Evolutionary conservation across 2,329 filamentous ascomycete genomes (phyloP).

Genomic region (Aureobasidium sp.): DNA sequence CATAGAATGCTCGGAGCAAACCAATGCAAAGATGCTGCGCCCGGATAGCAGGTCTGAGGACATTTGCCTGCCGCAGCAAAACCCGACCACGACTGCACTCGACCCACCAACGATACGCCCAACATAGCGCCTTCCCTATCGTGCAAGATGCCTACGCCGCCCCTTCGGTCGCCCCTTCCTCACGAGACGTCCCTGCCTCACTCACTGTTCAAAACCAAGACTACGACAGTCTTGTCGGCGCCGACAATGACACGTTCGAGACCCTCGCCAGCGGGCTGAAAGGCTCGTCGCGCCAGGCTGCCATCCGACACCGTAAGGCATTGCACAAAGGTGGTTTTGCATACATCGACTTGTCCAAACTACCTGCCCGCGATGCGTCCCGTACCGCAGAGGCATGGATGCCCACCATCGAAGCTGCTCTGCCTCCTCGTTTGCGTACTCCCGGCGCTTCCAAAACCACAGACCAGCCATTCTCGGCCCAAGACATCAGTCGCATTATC

Average conservation of each 20-base stretch:
- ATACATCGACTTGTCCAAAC: background rate
- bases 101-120: background rate
- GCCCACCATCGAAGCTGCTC: background rate
- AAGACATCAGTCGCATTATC: constrained; percentile 10
- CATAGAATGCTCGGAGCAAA: constrained; percentile 20
- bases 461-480: background rate
- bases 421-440: constrained; percentile 1
- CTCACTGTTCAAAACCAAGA: background rate
- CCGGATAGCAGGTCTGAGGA: constrained; percentile 15
- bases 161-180: background rate
- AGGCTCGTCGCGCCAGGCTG: background rate
- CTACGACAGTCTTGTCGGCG: background rate
- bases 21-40: constrained; percentile 25
- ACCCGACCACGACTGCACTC: background rate
- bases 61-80: background rate
- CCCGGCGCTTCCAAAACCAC: background rate
- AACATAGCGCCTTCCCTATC: background rate
- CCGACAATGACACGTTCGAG: background rate
- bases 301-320: background rate
- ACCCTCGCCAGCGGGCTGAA: background rate
- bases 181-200: background rate
- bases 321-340: background rate
- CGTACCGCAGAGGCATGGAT: background rate
- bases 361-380: background rate
- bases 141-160: background rate